Evolutionary conservation across 805 yeast genomes (phyloP).

Genomic region (Candida adriatica): DNA sequence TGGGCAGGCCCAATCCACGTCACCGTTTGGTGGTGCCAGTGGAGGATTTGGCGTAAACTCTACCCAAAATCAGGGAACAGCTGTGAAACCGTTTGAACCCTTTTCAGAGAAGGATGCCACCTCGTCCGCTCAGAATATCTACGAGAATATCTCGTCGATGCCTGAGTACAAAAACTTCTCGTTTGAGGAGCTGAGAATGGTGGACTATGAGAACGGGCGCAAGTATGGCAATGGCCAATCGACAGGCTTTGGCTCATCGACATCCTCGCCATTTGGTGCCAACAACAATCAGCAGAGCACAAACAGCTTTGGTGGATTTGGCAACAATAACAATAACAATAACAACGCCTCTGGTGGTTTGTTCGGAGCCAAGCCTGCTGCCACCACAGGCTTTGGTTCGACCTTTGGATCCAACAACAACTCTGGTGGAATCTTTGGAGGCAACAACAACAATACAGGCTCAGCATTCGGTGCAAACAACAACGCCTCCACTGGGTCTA

Average conservation of each 20-base stretch:
- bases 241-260: conserved; percentile 5
- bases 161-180: conserved; percentile 82
- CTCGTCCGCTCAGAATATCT: conserved; percentile 49
- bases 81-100: conserved; percentile 61
- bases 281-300: conserved; percentile 26
- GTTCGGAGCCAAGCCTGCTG: conserved; percentile 30
- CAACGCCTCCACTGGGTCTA: conserved; percentile 16
- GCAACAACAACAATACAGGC: conserved; percentile 2
- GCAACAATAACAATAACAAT: conserved; percentile 23
- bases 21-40: conserved; percentile 33
- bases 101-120: conserved; percentile 62
- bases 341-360: conserved; percentile 26
- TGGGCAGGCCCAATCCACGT: conserved; percentile 25
- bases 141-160: conserved; percentile 78
- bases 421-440: conserved; percentile 21
- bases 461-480: conserved; percentile 1
- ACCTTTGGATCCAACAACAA: conserved; percentile 30
- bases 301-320: conserved; percentile 18
- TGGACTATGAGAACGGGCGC: conserved; percentile 77
- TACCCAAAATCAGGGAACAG: conserved; percentile 56
- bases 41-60: conserved; percentile 19
- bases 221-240: conserved; percentile 42
- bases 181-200: conserved; percentile 80
- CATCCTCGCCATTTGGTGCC: conserved; percentile 27
- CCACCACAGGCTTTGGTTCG: conserved; percentile 18